Evolutionary conservation across 2,329 filamentous ascomycete species (phyloP).

Genomic region (Colletotrichum sp.): DNA sequence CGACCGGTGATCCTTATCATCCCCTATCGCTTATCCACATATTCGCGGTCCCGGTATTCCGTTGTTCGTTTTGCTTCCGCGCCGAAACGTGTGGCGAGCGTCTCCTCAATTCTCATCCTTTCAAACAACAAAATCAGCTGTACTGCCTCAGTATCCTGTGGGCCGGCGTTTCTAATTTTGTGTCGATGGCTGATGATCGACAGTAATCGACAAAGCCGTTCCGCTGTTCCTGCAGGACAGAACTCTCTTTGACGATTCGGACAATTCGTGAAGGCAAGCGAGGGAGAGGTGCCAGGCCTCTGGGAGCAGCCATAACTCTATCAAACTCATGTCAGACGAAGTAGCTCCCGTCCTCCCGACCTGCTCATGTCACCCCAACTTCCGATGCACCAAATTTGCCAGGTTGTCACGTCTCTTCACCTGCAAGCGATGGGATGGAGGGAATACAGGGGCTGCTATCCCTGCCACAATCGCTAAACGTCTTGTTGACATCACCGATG

Average conservation of each 20-base stretch:
- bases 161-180: background rate
- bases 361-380: background rate
- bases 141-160: background rate
- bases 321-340: background rate
- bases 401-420: background rate
- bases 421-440: background rate
- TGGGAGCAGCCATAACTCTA: background rate
- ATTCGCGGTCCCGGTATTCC: background rate
- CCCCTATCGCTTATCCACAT: background rate
- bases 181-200: background rate
- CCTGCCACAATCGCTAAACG: background rate
- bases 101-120: background rate
- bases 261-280: background rate
- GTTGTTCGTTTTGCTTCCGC: background rate
- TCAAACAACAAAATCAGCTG: background rate
- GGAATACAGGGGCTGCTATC: background rate
- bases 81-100: background rate
- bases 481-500: constrained; percentile 19
- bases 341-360: background rate
- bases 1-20: background rate
- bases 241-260: background rate
- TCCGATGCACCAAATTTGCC: background rate
- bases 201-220: background rate
- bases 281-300: background rate
- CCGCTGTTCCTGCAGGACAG: constrained; percentile 12